Evolutionary conservation across 345 rosid species (phyloP).

Genomic region (Hypericum androsaemum): DNA sequence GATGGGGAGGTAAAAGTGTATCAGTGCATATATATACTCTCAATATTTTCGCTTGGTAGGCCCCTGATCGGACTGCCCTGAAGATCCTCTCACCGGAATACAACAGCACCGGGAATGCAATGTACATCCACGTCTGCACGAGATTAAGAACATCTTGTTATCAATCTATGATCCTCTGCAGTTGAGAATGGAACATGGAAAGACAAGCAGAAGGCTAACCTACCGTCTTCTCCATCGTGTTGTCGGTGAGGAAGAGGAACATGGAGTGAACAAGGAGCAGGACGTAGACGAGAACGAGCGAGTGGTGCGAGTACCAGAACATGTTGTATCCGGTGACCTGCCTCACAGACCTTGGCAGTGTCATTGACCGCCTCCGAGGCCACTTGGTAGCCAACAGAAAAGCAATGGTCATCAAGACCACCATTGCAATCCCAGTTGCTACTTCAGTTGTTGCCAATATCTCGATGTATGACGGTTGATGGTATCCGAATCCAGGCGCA

Average conservation of each 20-base stretch:
- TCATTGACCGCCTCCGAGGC: conserved; percentile 36
- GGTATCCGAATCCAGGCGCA: conserved; percentile 34
- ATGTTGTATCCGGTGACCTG: conserved; percentile 39
- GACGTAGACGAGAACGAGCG: conserved; percentile 37
- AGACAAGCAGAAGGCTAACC: background rate
- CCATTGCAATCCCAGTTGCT: conserved; percentile 44
- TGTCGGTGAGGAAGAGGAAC: conserved; percentile 46
- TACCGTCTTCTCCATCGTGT: conserved; percentile 36
- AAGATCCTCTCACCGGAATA: conserved; percentile 41
- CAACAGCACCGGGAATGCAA: conserved; percentile 38
- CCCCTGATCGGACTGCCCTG: conserved; percentile 35
- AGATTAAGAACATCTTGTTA: background rate
- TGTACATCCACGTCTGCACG: conserved; percentile 48
- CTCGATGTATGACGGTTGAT: conserved; percentile 37
- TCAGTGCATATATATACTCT: conserved; percentile 20
- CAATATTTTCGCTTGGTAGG: conserved; percentile 21
- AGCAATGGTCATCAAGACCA: conserved; percentile 39
- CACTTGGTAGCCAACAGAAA: conserved; percentile 47
- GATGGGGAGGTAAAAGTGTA: background rate
- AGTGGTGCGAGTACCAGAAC: conserved; percentile 60
- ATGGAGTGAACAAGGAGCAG: conserved; percentile 48
- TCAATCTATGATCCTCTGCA: no score
- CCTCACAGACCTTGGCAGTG: conserved; percentile 35
- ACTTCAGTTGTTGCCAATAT: conserved; percentile 41
- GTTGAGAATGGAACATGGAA: no score